Base-by-base conservation (phyloP, 148 eudicot species). In the Drosera capensis region DNA sequence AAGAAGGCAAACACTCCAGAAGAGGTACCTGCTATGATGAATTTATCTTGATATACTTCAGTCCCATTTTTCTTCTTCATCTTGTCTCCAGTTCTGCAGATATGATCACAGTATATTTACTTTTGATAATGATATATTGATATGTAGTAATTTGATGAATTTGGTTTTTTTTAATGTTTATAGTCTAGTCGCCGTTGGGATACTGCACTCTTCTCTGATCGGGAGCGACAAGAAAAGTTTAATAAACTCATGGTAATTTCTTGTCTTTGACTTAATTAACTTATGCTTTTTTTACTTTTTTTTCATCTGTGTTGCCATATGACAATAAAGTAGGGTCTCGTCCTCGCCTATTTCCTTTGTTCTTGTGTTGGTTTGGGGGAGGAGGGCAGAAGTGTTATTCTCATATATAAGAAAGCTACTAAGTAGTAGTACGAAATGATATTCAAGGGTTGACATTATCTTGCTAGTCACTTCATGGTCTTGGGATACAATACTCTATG, bases 221-320 rank as follows among this genome's bases (percentile, higher is more conserved):
- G 79, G 21, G 97, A 90, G 40, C 79, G 78, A 34, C 92, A 90
- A 67, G 97, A 84, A 62, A 90, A 90, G 60, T 90, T 90, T 63
- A 73, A 90, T 56, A 90, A 90, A 61, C 97, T 90, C 87, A 90
- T 90, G 97, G 97, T 90, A 80, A 90, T 65, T 68, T 57, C 48
- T 46, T 36, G 15, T 35, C 48, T 38, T 21, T 17, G 14, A 2
- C 4, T 20, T 45, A 15, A 13, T 34, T 2, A 11, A n/a, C n/a
- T n/a, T n/a, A n/a, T n/a, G n/a, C n/a, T n/a, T n/a, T n/a, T n/a
- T 2, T 11, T 1, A 0, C 31, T 6, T 11, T 28, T 28, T 28
- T 6, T 5, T 28, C 31, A 28, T 28, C 11, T 28, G 31, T 28
- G 31, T 28, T 28, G 31, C 7, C 31, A 5, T 11, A 28, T 28